Evolutionary conservation across 257 asterid genomes (phyloP).

Genomic region (Solanum virginianum): DNA sequence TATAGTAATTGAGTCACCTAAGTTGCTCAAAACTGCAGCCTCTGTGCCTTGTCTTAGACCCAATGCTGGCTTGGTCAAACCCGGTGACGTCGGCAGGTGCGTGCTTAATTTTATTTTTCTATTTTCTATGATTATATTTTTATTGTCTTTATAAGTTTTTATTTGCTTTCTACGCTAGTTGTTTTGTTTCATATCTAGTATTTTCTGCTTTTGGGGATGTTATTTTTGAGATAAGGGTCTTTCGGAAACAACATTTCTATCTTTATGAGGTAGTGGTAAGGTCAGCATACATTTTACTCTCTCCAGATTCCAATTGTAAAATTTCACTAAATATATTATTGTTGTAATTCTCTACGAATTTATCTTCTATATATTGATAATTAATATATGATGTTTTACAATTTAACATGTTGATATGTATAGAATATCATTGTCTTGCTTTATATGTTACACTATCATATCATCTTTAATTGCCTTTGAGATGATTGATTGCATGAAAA

Average conservation of each 20-base stretch:
- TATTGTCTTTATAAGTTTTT: too few species aligned
- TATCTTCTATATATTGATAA: not conserved
- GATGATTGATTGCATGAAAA: not conserved
- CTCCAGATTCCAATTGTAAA: too few species aligned
- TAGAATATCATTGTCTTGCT: not conserved
- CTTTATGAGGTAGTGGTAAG: too few species aligned
- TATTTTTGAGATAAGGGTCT: too few species aligned
- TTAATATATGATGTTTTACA: not conserved
- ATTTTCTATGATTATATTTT: too few species aligned
- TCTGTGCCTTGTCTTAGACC: slow-evolving; percentile 71
- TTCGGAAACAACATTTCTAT: too few species aligned
- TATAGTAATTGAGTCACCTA: slow-evolving; percentile 58
- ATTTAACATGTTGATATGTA: not conserved
- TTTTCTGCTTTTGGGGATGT: too few species aligned
- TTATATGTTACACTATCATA: not conserved
- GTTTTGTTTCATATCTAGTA: too few species aligned
- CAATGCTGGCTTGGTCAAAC: slow-evolving; percentile 60
- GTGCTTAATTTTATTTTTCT: not conserved
- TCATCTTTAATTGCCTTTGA: not conserved
- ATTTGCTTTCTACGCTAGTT: too few species aligned
- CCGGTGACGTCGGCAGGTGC: slow-evolving; percentile 85
- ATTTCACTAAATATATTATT: too few species aligned
- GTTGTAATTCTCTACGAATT: not conserved
- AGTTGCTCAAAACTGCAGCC: slow-evolving; percentile 63
- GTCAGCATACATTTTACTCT: too few species aligned